A percentile compares a stretch with the other conserved stretches of the same genome.
Evolutionary conservation across 305 asterid genomes (phyloP).

Genomic region (Caryopteris hybrid): DNA sequence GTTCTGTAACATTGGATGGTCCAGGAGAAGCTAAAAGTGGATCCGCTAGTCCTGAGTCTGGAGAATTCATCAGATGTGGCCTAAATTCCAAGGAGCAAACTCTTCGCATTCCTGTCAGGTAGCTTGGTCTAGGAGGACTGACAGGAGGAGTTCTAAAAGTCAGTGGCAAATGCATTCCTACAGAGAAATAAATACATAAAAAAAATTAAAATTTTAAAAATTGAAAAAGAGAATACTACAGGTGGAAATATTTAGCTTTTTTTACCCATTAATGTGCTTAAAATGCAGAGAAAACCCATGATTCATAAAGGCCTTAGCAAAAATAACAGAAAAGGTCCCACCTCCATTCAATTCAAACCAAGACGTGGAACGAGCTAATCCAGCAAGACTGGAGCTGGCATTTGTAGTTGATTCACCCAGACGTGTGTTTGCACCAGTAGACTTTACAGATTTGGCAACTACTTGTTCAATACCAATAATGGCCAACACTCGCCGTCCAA

Average conservation of each 20-base stretch:
- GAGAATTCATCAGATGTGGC: conserved; percentile 82
- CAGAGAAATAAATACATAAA: too few relatives aligned
- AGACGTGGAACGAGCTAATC: conserved; percentile 94
- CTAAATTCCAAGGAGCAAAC: conserved; percentile 95
- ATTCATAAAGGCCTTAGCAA: neutral
- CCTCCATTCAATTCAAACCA: conserved; percentile 99
- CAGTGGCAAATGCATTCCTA: conserved; percentile 74
- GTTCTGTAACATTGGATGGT: conserved; percentile 67
- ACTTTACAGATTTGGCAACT: conserved; percentile 68
- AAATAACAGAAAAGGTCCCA: conserved; percentile 15
- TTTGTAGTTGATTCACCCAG: conserved; percentile 49
- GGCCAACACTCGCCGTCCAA: conserved; percentile 82
- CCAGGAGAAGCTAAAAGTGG: conserved; percentile 86
- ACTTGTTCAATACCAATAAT: conserved; percentile 96
- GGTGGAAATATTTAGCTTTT: neutral
- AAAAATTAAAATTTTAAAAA: conserved; percentile 6
- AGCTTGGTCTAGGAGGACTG: conserved; percentile 96
- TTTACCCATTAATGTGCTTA: neutral
- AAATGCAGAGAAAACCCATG: conserved; percentile 7
- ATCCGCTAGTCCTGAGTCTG: conserved; percentile 95
- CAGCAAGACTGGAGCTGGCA: conserved; percentile 60
- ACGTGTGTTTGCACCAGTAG: conserved; percentile 36
- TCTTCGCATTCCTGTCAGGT: conserved; percentile 88
- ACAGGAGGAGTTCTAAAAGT: conserved; percentile 99
- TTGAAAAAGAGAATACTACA: neutral